A percentile compares a stretch with the other conserved stretches of the same genome.
Evolutionary conservation across 73 alveolate genomes (phyloP).

Genomic region (Stentor coeruleus): DNA sequence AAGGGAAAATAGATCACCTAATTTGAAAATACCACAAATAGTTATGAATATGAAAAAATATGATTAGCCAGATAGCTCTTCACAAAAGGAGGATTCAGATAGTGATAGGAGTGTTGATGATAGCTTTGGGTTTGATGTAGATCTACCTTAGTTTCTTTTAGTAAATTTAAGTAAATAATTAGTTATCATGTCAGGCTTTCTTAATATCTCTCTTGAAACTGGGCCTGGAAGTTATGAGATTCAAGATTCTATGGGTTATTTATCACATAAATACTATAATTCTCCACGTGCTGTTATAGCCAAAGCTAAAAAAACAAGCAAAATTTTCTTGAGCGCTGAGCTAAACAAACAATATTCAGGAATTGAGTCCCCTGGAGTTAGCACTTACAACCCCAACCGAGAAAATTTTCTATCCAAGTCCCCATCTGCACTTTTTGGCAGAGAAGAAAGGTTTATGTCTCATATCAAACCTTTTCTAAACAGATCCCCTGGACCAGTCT

Average conservation of each 20-base stretch:
- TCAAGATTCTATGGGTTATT: not conserved
- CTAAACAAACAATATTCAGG: constrained; percentile 5
- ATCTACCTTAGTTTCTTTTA: not conserved
- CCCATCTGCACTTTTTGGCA: not conserved
- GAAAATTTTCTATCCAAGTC: too few species aligned
- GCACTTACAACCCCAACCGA: constrained; percentile 3
- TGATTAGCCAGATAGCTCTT: not conserved
- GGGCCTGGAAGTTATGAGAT: constrained; percentile 26
- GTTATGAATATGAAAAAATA: not conserved
- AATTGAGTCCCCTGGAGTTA: constrained; percentile 6
- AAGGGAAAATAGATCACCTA: not conserved
- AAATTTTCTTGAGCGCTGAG: not conserved
- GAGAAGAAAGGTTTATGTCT: not conserved
- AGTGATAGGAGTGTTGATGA: not conserved
- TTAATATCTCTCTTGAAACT: not conserved
- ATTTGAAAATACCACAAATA: not conserved
- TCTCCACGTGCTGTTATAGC: constrained; percentile 2
- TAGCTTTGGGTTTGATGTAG: not conserved
- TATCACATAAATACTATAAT: not conserved
- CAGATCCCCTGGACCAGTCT: constrained; percentile 25
- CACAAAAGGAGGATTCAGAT: not conserved
- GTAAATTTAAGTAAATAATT: too few species aligned
- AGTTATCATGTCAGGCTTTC: not conserved
- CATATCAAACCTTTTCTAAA: not conserved
- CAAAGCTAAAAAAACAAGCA: constrained; percentile 3